phyloP scores from a whole-genome alignment of 148 eudicot genomes.

The Fagopyrum homotropicum region DNA sequence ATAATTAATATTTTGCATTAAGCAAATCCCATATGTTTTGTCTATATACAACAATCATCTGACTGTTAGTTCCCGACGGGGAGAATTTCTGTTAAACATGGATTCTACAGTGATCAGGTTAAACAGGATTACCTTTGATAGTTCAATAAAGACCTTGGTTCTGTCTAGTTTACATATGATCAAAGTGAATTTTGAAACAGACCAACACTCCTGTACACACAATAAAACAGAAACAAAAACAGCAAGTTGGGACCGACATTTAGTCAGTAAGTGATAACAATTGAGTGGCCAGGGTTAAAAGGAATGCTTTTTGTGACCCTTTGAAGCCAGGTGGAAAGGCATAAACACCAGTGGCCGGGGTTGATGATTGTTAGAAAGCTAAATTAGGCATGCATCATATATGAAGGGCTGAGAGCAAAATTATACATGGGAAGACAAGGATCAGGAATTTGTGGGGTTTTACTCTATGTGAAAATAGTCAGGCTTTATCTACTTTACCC shows the following conservation, averaged over 20 bases:
- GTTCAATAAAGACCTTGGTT: not conserved
- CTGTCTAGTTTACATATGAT: not conserved
- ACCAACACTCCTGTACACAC: not conserved
- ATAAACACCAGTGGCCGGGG: not conserved
- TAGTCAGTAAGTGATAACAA: not conserved
- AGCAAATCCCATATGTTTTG: too few species aligned
- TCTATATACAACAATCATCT: too few species aligned
- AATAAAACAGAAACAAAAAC: conserved; percentile 2
- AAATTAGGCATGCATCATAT: not conserved
- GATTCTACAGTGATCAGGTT: not conserved
- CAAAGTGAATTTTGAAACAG: not conserved
- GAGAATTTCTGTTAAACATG: not conserved
- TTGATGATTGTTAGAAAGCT: too few species aligned
- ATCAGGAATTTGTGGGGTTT: not conserved
- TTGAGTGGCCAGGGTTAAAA: conserved; percentile 9
- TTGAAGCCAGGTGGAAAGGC: conserved; percentile 5
- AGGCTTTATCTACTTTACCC: not conserved
- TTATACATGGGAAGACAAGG: not conserved
- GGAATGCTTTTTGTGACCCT: not conserved
- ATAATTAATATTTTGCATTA: too few species aligned
- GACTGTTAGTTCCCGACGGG: too few species aligned
- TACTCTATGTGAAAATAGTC: not conserved
- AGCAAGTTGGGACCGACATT: conserved; percentile 3
- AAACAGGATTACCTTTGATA: not conserved
- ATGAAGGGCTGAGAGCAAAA: not conserved